Evolutionary conservation across 805 yeast genomes (phyloP).

Genomic region (Candida arabinofermentans): DNA sequence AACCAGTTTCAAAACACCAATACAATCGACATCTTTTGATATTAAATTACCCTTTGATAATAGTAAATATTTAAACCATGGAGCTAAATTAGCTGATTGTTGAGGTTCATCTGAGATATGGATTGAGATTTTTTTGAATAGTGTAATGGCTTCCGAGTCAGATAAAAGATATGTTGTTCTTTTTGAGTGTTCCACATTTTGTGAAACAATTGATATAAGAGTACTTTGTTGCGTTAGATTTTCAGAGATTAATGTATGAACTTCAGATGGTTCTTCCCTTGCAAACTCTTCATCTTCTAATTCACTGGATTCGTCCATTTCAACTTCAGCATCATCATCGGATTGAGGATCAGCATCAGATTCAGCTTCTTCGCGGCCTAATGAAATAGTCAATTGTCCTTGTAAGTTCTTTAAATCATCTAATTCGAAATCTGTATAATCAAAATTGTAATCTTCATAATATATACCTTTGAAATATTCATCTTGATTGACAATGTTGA

Average conservation of each 20-base stretch:
- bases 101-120: slow-evolving; percentile 50
- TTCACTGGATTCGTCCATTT: slow-evolving; percentile 8
- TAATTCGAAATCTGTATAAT: slow-evolving; percentile 29
- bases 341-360: slow-evolving; percentile 6
- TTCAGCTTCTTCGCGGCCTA: slow-evolving; percentile 1
- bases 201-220: slow-evolving; percentile 30
- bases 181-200: slow-evolving; percentile 41
- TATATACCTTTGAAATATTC: slow-evolving; percentile 19
- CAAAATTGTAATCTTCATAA: slow-evolving; percentile 25
- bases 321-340: slow-evolving; percentile 3
- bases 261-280: slow-evolving; percentile 22
- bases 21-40: slow-evolving; percentile 46
- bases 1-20: slow-evolving; percentile 52
- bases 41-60: slow-evolving; percentile 66
- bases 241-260: slow-evolving; percentile 20
- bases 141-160: slow-evolving; percentile 35
- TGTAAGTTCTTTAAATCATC: slow-evolving; percentile 26
- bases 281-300: slow-evolving; percentile 14
- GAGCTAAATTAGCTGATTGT: slow-evolving; percentile 36
- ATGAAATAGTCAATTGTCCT: slow-evolving; percentile 15
- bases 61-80: slow-evolving; percentile 83
- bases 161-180: slow-evolving; percentile 52
- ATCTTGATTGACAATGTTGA: slow-evolving; percentile 5
- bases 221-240: slow-evolving; percentile 11
- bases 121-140: slow-evolving; percentile 46